Percentiles rank a stretch among this genome's conserved stretches.
Evolutionary conservation across 768 basidiomycete genomes (phyloP).

Genomic region (Lactarius sp.): DNA sequence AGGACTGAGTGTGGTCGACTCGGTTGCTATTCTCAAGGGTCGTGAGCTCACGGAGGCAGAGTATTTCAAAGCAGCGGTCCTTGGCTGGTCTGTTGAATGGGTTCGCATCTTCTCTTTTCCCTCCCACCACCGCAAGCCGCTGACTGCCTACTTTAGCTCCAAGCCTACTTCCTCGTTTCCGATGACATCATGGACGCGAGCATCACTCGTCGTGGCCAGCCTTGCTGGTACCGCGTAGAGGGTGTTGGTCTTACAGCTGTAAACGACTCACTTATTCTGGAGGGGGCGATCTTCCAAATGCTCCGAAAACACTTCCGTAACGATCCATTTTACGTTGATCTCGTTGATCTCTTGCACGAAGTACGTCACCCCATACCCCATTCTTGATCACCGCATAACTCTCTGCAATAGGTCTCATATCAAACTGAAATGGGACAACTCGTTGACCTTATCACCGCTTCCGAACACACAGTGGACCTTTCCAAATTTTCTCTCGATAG

Average conservation of each 20-base stretch:
- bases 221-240: conserved; percentile 84
- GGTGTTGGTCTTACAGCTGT: conserved; percentile 81
- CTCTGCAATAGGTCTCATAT: conserved; percentile 48
- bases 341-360: conserved; percentile 91
- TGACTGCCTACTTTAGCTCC: conserved; percentile 51
- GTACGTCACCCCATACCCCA: conserved; percentile 35
- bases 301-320: conserved; percentile 81
- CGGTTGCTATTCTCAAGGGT: conserved; percentile 82
- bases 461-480: conserved; percentile 85
- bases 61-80: conserved; percentile 80
- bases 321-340: conserved; percentile 79
- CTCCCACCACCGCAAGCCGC: background rate
- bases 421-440: conserved; percentile 96
- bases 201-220: conserved; percentile 89
- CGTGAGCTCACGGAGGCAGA: conserved; percentile 68
- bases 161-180: conserved; percentile 95
- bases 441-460: conserved; percentile 92
- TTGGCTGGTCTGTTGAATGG: conserved; percentile 96
- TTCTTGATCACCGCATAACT: background rate
- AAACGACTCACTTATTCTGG: conserved; percentile 97
- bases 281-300: conserved; percentile 86
- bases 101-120: conserved; percentile 45
- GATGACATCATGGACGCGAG: conserved; percentile 98
- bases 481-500: conserved; percentile 82
- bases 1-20: conserved; percentile 93